Evolutionary conservation across 2,329 filamentous ascomycete genomes (phyloP).

Genomic region (Xylaria multiplex): DNA sequence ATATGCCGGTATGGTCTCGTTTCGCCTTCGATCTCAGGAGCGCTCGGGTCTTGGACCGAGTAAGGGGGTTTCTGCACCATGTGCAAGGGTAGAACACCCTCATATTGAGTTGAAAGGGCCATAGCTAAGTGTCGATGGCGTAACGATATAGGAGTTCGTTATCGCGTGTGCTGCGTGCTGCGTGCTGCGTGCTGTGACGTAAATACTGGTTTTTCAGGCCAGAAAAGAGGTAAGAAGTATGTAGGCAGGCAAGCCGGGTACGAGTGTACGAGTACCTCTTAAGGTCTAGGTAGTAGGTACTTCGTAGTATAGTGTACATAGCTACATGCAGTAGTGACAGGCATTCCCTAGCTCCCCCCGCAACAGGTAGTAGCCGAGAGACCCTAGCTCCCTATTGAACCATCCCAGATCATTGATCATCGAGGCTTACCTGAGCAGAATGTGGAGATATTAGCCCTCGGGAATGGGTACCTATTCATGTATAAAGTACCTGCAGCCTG

Average conservation of each 20-base stretch:
- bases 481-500: no score
- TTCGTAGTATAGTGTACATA: no score
- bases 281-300: no score
- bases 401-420: no score
- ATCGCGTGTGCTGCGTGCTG: neutral
- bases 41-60: conserved; percentile 76
- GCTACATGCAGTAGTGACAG: no score
- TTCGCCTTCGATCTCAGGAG: conserved; percentile 77
- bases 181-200: conserved; percentile 6
- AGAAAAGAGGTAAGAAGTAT: no score
- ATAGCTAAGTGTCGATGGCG: conserved; percentile 35
- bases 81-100: conserved; percentile 62
- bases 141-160: conserved; percentile 3
- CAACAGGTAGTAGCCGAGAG: neutral
- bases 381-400: neutral
- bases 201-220: neutral
- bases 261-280: no score
- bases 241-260: no score
- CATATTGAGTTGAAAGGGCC: conserved; percentile 45
- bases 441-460: no score
- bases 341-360: conserved; percentile 1
- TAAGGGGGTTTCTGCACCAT: conserved; percentile 77
- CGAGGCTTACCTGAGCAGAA: no score
- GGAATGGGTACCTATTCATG: no score
- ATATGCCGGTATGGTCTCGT: conserved; percentile 83